These are phyloP conservation scores for Fusarium avenaceum DNA, from an alignment of 2,329 filamentous ascomycete species.

Conservation along the genomic window DNA sequence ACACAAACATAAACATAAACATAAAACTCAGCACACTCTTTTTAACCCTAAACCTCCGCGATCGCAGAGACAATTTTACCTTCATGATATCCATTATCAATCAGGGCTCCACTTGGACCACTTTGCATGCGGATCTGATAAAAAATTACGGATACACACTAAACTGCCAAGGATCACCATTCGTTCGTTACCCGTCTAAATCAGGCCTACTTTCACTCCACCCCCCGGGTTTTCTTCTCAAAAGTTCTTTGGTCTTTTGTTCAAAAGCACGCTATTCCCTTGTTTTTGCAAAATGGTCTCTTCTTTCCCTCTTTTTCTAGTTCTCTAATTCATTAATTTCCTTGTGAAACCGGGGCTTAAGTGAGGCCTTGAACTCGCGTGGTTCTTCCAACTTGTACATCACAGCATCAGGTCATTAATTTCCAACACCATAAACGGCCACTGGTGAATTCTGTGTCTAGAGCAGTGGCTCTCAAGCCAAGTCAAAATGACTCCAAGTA, in stretches of 20 bases:
- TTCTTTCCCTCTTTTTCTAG: not conserved
- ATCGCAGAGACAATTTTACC: slow-evolving; percentile 22
- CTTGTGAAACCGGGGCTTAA: not conserved
- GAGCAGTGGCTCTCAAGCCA: not conserved
- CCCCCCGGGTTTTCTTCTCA: slow-evolving; percentile 20
- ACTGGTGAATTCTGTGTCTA: not conserved
- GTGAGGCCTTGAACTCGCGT: slow-evolving; percentile 10
- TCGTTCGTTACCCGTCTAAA: slow-evolving; percentile 20
- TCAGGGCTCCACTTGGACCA: slow-evolving; percentile 29
- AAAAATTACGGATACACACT: slow-evolving; percentile 20
- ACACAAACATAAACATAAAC: too few relatives aligned
- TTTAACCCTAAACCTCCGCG: slow-evolving; percentile 20
- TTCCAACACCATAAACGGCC: slow-evolving; percentile 4
- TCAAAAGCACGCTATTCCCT: slow-evolving; percentile 29
- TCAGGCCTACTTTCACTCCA: slow-evolving; percentile 34
- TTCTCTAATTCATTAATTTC: slow-evolving; percentile 1
- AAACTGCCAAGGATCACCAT: slow-evolving; percentile 43
- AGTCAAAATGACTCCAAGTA: slow-evolving; percentile 30
- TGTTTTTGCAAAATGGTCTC: slow-evolving; percentile 8
- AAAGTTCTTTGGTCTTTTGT: slow-evolving; percentile 25
- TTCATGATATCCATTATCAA: slow-evolving; percentile 39
- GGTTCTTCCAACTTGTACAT: not conserved
- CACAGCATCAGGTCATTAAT: not conserved
- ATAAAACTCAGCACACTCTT: not conserved
- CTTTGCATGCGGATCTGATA: slow-evolving; percentile 40